Conservation (phyloP, 2,329 filamentous ascomycete genomes). For the Colletotrichum shisoi region DNA sequence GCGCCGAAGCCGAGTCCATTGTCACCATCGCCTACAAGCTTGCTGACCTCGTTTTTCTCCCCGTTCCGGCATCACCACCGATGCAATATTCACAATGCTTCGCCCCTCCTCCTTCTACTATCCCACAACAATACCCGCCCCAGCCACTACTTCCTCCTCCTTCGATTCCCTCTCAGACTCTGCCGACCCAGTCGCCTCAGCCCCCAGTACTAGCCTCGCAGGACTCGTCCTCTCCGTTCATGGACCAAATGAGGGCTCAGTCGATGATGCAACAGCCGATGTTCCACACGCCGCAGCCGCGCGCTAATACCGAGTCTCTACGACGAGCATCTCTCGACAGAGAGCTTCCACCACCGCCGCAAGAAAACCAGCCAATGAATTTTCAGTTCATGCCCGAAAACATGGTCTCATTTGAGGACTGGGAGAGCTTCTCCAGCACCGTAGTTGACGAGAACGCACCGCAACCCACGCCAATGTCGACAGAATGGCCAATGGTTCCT, state of each 20-base stretch:
- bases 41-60: conserved; percentile 55
- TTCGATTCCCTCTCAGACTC: conserved; percentile 39
- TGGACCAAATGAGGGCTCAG: conserved; percentile 38
- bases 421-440: conserved; percentile 51
- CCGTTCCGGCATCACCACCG: conserved; percentile 38
- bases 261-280: conserved; percentile 38
- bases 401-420: conserved; percentile 52
- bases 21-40: conserved; percentile 67
- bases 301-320: conserved; percentile 34
- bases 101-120: conserved; percentile 34
- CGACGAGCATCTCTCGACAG: conserved; percentile 38
- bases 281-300: conserved; percentile 34
- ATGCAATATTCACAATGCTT: conserved; percentile 40
- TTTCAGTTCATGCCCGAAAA: conserved; percentile 54
- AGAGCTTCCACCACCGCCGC: conserved; percentile 39
- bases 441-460: conserved; percentile 47
- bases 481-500: conserved; percentile 43
- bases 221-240: conserved; percentile 31
- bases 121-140: conserved; percentile 37
- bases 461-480: conserved; percentile 39
- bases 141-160: conserved; percentile 40
- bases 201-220: conserved; percentile 38
- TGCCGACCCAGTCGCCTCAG: conserved; percentile 38
- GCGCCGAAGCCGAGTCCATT: conserved; percentile 64
- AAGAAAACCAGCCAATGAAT: conserved; percentile 48